phyloP scores from a whole-genome alignment of 1,284 basidiomycete genomes.

The Athelia sp. region DNA sequence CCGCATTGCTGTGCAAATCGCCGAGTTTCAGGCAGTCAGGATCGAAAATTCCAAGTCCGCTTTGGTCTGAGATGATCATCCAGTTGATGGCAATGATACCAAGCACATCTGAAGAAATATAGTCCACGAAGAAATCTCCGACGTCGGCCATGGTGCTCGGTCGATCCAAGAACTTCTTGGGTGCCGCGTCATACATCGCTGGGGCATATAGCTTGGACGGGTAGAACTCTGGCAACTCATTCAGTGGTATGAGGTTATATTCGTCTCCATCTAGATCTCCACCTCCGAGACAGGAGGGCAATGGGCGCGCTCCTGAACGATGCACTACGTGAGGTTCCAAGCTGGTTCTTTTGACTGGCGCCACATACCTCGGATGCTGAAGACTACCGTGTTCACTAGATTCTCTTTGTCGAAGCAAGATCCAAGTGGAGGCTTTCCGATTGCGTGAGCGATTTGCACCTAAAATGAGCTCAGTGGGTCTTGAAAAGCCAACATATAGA shows the following conservation, averaged over 20 bases:
- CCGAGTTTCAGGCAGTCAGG: conserved; percentile 58
- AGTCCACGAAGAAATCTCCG: conserved; percentile 70
- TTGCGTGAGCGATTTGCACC: conserved; percentile 50
- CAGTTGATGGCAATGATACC: conserved; percentile 60
- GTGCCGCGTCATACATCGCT: conserved; percentile 48
- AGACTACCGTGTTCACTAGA: conserved; percentile 53
- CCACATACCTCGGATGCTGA: conserved; percentile 47
- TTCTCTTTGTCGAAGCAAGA: conserved; percentile 49
- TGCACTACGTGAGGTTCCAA: not conserved
- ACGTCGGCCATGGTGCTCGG: conserved; percentile 65
- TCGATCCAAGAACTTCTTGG: conserved; percentile 41
- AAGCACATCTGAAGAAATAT: conserved; percentile 51
- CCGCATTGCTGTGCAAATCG: conserved; percentile 63
- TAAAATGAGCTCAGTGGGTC: not conserved
- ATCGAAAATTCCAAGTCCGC: conserved; percentile 47
- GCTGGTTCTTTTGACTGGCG: not conserved
- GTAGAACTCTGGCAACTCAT: conserved; percentile 29
- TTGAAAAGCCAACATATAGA: not conserved
- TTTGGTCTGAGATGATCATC: conserved; percentile 67
- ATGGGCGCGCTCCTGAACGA: conserved; percentile 45
- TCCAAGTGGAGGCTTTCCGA: conserved; percentile 49
- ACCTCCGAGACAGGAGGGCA: conserved; percentile 59
- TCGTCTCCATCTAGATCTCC: conserved; percentile 62
- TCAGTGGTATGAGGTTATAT: conserved; percentile 49
- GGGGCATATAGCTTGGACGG: conserved; percentile 30